Base-by-base conservation (phyloP, 768 basidiomycete genomes). In the Mycena galericulata region DNA sequence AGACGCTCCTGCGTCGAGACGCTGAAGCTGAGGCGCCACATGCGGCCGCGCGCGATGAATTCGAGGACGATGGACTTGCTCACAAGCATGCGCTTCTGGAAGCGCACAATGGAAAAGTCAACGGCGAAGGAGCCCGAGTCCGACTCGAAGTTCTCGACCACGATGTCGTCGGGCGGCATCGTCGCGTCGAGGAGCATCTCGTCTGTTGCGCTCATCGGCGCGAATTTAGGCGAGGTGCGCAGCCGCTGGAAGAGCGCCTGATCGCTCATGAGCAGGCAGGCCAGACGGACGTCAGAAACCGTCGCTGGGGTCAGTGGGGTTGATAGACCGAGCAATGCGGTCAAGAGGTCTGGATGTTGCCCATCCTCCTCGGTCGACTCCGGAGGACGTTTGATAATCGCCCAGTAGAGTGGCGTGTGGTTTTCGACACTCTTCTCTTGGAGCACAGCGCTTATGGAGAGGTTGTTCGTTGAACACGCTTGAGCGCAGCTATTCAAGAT, bases 41-140 rank as follows among this genome's bases (percentile, higher is more conserved):
- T 81, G 2, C 90, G 85, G 53, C 85, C 79, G 72, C 84, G 75
- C 8, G 91, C 90, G 61, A 93, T 90, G 69, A 93, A 93, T 67
- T 93, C 91, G n/a, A 91, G 73, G 9, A 69, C 73, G 36, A 92
- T 84, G n/a, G 78, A 60, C 62, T 86, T 85, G 22, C 87, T 83
- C 17, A 92, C 84, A 26, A 87, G 81, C 90, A 93, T 90, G 18
- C 92, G 83, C 72, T 87, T 89, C 75, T 91, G 90, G 76, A 92
- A 93, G 40, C 86, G 82, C n/a, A 84, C 82, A 17, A 90, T 80
- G n/a, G 79, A 79, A 57, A 92, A 83, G 29, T 81, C 76, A 4
- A 83, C 88, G 0, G 81, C 84, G 67, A 93, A 93, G 22, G 67
- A 55, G 29, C 55, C 63, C 17, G 18, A 15, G 20, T 40, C 47